A percentile compares a stretch with the other conserved stretches of the same genome.
phyloP scores from a whole-genome alignment of 306 rosid genomes.

The Dryas octopetala region DNA sequence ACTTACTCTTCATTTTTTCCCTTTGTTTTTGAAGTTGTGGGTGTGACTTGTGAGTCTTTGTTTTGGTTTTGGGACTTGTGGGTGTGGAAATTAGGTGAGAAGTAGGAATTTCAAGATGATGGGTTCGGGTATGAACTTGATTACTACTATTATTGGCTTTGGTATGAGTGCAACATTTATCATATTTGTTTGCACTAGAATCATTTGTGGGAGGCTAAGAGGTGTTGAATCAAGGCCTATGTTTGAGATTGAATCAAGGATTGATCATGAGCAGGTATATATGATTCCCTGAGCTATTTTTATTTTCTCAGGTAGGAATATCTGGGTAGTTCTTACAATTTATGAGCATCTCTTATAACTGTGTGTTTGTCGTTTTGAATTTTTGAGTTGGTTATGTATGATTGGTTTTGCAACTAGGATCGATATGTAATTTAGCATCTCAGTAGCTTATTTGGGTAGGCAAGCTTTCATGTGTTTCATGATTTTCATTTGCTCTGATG shows the following conservation, averaged over 20 bases:
- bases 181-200: slow-evolving; percentile 90
- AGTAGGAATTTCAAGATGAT: slow-evolving; percentile 30
- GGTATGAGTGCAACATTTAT: slow-evolving; percentile 95
- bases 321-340: slow-evolving; percentile 5
- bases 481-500: slow-evolving; percentile 7
- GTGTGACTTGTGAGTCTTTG: slow-evolving; percentile 4
- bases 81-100: slow-evolving; percentile 6
- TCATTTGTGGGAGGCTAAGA: slow-evolving; percentile 81
- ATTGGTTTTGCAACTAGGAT: background rate
- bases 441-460: slow-evolving; percentile 5
- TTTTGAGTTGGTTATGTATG: background rate
- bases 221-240: slow-evolving; percentile 45
- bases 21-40: slow-evolving; percentile 26
- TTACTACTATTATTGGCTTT: slow-evolving; percentile 80
- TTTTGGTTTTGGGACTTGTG: slow-evolving; percentile 5
- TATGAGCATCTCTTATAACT: background rate
- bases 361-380: background rate
- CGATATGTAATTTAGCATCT: slow-evolving; percentile 3
- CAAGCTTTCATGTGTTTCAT: background rate
- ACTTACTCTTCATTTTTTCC: background rate
- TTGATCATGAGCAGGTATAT: slow-evolving; percentile 76
- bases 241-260: slow-evolving; percentile 61
- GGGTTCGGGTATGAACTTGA: slow-evolving; percentile 59
- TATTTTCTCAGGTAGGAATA: background rate
- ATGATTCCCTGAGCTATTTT: slow-evolving; percentile 6